phyloP scores from a whole-genome alignment of 2,329 filamentous ascomycete species.

The Fusarium ramigenum region DNA sequence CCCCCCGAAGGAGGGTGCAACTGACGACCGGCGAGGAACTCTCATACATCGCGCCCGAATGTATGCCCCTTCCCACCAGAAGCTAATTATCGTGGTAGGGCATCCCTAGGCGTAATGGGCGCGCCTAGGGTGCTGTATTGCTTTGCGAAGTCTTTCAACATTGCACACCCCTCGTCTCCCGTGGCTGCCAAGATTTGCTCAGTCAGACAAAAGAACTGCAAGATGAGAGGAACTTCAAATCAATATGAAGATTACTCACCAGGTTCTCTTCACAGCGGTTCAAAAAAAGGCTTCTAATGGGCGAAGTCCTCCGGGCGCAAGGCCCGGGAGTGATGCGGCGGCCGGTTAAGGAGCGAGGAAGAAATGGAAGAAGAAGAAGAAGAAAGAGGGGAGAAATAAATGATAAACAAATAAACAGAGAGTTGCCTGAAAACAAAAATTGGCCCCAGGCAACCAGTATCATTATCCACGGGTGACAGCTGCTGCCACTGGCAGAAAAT shows the following conservation, averaged over 20 bases:
- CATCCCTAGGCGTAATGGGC: not conserved
- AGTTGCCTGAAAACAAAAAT: not conserved
- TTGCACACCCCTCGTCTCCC: not conserved
- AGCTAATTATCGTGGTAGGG: not conserved
- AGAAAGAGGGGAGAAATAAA: not conserved
- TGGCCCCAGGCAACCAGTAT: not conserved
- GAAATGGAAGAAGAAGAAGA: not conserved
- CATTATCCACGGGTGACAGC: not conserved
- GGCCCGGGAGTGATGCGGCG: not conserved
- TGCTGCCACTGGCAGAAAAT: not conserved
- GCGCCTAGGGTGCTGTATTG: not conserved
- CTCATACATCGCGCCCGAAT: not conserved
- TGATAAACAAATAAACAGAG: not conserved
- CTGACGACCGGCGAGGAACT: not conserved
- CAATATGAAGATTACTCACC: not conserved
- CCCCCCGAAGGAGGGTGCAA: not conserved
- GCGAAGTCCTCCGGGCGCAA: not conserved
- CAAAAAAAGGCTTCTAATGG: not conserved
- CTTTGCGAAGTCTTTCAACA: not conserved
- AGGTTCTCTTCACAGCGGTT: not conserved
- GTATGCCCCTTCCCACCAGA: not conserved
- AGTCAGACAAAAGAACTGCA: not conserved
- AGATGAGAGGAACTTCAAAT: not conserved
- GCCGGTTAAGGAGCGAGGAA: not conserved
- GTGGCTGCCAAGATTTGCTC: not conserved